phyloP scores from a whole-genome alignment of 495 filamentous ascomycete species.

The Haplographium delicatum region DNA sequence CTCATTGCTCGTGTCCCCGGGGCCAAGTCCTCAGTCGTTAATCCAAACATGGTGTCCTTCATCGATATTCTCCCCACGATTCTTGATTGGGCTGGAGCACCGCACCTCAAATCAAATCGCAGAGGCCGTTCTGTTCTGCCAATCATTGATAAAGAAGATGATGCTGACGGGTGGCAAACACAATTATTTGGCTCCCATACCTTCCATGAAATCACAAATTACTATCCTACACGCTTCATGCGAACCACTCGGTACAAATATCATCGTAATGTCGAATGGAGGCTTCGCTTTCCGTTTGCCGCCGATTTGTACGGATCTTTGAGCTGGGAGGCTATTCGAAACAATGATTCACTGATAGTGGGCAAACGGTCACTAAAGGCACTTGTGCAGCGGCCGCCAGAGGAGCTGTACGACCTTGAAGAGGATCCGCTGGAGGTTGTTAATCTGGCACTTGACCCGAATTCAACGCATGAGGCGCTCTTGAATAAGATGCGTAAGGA shows the following conservation, averaged over 20 bases:
- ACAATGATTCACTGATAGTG: slow-evolving; percentile 27
- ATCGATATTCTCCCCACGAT: slow-evolving; percentile 40
- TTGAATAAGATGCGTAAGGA: slow-evolving; percentile 25
- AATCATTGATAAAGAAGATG: slow-evolving; percentile 23
- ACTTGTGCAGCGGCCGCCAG: slow-evolving; percentile 36
- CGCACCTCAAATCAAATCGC: too few species aligned
- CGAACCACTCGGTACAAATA: slow-evolving; percentile 39
- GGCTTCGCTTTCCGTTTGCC: slow-evolving; percentile 42
- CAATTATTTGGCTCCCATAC: slow-evolving; percentile 43
- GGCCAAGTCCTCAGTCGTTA: slow-evolving; percentile 19
- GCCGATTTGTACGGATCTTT: slow-evolving; percentile 39
- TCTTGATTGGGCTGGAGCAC: slow-evolving; percentile 36
- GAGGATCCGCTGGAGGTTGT: slow-evolving; percentile 34
- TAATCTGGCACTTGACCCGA: slow-evolving; percentile 30
- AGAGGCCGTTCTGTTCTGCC: slow-evolving; percentile 34
- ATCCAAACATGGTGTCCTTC: slow-evolving; percentile 43
- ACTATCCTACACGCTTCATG: slow-evolving; percentile 41
- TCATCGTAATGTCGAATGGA: slow-evolving; percentile 41
- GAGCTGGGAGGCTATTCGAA: slow-evolving; percentile 37
- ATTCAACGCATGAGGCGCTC: slow-evolving; percentile 18
- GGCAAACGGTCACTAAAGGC: slow-evolving; percentile 31
- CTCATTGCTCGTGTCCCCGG: slow-evolving; percentile 35
- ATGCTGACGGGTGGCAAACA: slow-evolving; percentile 19
- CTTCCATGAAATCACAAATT: slow-evolving; percentile 46
- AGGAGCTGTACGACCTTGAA: slow-evolving; percentile 40